These are phyloP conservation scores for Tulasnella sp. DNA, from an alignment of 768 basidiomycete species.

Conservation along the genomic window DNA sequence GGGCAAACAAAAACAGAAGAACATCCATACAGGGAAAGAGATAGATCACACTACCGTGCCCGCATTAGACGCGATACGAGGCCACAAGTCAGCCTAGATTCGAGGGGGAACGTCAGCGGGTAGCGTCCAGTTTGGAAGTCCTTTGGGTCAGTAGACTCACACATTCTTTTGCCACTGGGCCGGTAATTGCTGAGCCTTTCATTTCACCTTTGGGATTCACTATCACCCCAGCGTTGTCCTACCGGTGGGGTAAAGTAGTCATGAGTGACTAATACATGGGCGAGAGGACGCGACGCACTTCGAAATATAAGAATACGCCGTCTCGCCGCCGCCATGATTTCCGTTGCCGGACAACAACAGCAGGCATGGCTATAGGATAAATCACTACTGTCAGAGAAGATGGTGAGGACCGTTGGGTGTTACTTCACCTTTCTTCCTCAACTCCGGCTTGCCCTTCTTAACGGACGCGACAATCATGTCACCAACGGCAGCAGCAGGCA, in stretches of 20 bases:
- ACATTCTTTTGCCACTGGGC: slow-evolving; percentile 99
- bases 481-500: slow-evolving; percentile 90
- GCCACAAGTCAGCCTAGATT: slow-evolving; percentile 87
- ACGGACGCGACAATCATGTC: slow-evolving; percentile 96
- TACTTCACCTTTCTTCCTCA: slow-evolving; percentile 93
- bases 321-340: slow-evolving; percentile 98
- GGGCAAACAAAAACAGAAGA: not conserved
- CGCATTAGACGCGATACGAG: slow-evolving; percentile 97
- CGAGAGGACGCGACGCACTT: slow-evolving; percentile 36
- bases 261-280: not conserved
- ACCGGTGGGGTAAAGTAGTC: not conserved
- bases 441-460: slow-evolving; percentile 99
- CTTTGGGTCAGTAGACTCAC: slow-evolving; percentile 38
- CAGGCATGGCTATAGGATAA: slow-evolving; percentile 69
- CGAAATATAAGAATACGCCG: slow-evolving; percentile 98
- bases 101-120: not conserved
- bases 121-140: slow-evolving; percentile 8
- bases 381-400: slow-evolving; percentile 11
- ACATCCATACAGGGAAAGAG: not conserved
- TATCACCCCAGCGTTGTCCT: slow-evolving; percentile 95
- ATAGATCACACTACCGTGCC: slow-evolving; percentile 81
- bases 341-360: slow-evolving; percentile 92
- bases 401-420: not conserved
- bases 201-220: slow-evolving; percentile 99
- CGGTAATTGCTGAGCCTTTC: slow-evolving; percentile 97